Base-by-base conservation (phyloP, 345 rosid genomes). In the Syzygium aqueum region DNA sequence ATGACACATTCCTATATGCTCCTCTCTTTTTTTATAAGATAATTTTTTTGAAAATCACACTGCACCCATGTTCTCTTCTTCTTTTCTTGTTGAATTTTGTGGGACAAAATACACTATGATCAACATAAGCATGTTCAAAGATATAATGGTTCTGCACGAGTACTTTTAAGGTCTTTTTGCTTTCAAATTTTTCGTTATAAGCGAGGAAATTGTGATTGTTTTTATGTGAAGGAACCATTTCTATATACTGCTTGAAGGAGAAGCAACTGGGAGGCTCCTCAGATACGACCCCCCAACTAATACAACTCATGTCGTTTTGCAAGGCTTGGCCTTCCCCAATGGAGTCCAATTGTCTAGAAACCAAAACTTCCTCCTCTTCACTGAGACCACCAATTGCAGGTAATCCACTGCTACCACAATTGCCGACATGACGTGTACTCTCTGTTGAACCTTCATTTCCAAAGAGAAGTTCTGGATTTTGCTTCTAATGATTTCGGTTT, bases 341-440 rank as follows among this genome's bases (percentile, higher is more conserved):
- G 99, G 99, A 54, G 91, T 96, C 5, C 99, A 97, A 27, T 89
- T 97, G 46, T 96, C 99, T 4, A 88, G 83, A 86, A 97, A 94
- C 91, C 99, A 97, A 85, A 91, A 88, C 51, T 96, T 95, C 93
- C 95, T 97, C 77, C 90, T 97, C 83, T 97, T 93, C 91, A 94
- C 99, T 4, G 98, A 96, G 90, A 97, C 99, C 33, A 95, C 99
- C 84, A 96, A 95, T 84, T 96, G 99, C 99, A 97, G 99, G 99
- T 93, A 87, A 89, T 61, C 50, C 14, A 37, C 43, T 33, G 43
- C 49, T 27, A 30, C 86, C 33, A 2, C 17, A 0, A 21, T 23
- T 25, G 52, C 43, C 25, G 43, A 23, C 17, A 21, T 33, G 25
- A 40, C 10, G 17, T 43, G 33, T 0, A 37, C 5, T 25, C 13